phyloP scores from a whole-genome alignment of 805 yeast species.

The Teunomyces lycoperdinae region DNA sequence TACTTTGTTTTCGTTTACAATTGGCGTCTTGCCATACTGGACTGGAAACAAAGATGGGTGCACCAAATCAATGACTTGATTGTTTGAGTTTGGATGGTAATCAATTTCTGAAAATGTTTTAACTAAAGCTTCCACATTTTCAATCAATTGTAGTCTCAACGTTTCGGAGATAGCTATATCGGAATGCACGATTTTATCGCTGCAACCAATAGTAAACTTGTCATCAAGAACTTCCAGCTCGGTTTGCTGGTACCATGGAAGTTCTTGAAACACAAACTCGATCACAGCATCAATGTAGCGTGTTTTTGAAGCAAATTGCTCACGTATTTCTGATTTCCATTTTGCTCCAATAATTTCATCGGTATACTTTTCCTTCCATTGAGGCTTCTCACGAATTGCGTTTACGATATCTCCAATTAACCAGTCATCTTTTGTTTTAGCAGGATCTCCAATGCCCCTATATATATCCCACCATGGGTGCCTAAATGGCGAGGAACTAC shows the following conservation, averaged over 20 bases:
- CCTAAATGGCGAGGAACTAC: conserved; percentile 3
- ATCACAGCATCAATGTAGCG: conserved; percentile 9
- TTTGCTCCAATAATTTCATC: conserved; percentile 18
- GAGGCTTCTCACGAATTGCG: conserved; percentile 21
- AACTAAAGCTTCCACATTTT: conserved; percentile 1
- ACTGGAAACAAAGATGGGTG: conserved; percentile 21
- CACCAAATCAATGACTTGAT: conserved; percentile 16
- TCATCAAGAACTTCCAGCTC: conserved; percentile 6
- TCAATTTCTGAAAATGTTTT: conserved; percentile 4
- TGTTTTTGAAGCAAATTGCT: conserved; percentile 3
- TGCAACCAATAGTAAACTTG: conserved; percentile 5
- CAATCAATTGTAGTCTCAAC: not conserved
- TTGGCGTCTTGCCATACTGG: conserved; percentile 13
- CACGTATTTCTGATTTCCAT: conserved; percentile 24
- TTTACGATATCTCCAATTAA: conserved; percentile 14
- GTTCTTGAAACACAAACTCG: conserved; percentile 12
- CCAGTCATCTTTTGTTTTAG: conserved; percentile 13
- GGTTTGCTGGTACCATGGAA: conserved; percentile 12
- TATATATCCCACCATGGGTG: conserved; percentile 9
- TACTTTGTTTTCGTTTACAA: not conserved
- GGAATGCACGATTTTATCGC: conserved; percentile 7
- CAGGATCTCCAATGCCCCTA: not conserved
- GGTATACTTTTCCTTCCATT: conserved; percentile 25
- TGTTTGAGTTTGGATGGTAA: conserved; percentile 13
- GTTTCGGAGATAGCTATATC: conserved; percentile 4